Evolutionary conservation across 2,329 filamentous ascomycete genomes (phyloP), one percentile per base, ranked within the genome.

Genomic region (Fusarium sulawesiense): DNA sequence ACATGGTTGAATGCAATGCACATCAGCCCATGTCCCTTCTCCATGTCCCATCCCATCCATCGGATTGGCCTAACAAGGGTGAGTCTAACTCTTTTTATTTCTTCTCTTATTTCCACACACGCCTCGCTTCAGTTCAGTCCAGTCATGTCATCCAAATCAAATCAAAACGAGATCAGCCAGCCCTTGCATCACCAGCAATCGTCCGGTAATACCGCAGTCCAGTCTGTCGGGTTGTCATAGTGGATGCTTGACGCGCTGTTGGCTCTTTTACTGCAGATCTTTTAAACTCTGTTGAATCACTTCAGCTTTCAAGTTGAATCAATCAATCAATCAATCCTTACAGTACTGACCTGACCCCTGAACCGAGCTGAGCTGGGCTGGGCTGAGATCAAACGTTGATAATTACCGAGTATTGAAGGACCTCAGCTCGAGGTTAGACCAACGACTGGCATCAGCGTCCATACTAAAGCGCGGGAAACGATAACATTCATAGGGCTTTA

Each of bases 401-500:
- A 27, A 51, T 51, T 50, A 50, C 30, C 21, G 47, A 50, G 18
- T 13, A 41, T 34, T 51, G 21, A 25, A 41, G 45, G 29, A 42
- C 37, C 29, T 58, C 67, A 67, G 66, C 67, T 63, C 37, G 18
- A 54, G 54, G 45, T 48, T 56, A 50, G 58, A 63, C 67, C 63
- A 56, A 54, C 44, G 9, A 40, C 49, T 71, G 67, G 58, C 49
- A 46, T 68, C 53, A 60, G 60, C 66, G 66, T 37, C 62, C 45
- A 25, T 50, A 48, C 60, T 41, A 37, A 42, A 30, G 37, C 37
- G 23, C 40, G 40, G 66, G 60, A 56, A 53, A 56, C 40, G 25
- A 46, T 42, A 46, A 46, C 37, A 46, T 41, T 21, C 25, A 25
- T 27, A 56, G 29, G 56, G 51, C 48, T 40, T 42, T 49, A 47